Conservation (phyloP, 139 green algal genomes). For the Pseudopediastrum boryanum region DNA sequence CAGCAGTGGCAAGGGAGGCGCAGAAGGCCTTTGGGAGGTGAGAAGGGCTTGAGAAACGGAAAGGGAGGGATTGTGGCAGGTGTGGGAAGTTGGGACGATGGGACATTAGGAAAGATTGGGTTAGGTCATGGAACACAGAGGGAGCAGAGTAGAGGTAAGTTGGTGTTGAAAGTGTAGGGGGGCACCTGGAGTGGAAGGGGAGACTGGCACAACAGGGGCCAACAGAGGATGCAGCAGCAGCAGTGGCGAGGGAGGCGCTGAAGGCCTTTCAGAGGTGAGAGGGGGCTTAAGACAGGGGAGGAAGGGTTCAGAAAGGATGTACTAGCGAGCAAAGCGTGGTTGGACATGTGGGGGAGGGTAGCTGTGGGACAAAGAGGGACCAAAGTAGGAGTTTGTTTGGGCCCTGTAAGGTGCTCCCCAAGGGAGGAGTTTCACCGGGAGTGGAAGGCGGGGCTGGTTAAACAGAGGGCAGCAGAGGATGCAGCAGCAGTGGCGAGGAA, state of each 20-base stretch:
- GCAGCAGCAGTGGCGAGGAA: too few relatives aligned
- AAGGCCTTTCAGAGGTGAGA: too few relatives aligned
- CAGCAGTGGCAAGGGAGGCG: constrained; percentile 52
- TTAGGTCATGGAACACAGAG: too few relatives aligned
- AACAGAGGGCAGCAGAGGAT: constrained; percentile 60
- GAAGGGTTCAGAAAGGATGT: too few relatives aligned
- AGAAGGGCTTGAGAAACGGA: constrained; percentile 7
- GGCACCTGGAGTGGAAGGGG: background rate
- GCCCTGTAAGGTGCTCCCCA: too few relatives aligned
- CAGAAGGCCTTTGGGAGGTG: constrained; percentile 67
- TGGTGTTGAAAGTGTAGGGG: background rate
- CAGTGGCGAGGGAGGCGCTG: too few relatives aligned
- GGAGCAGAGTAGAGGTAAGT: too few relatives aligned
- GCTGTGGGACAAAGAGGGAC: too few relatives aligned
- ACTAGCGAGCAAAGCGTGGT: too few relatives aligned
- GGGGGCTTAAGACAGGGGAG: too few relatives aligned
- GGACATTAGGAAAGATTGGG: background rate
- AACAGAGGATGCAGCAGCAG: background rate
- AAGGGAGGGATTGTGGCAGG: background rate
- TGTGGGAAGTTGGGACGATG: background rate
- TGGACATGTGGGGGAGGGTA: too few relatives aligned
- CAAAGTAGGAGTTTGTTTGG: too few relatives aligned
- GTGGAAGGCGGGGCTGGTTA: constrained; percentile 77
- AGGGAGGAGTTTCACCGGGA: constrained; percentile 61
- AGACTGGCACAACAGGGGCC: background rate